Evolutionary conservation across 139 green algal species (phyloP).

Genomic region (Bryopsis sp.): DNA sequence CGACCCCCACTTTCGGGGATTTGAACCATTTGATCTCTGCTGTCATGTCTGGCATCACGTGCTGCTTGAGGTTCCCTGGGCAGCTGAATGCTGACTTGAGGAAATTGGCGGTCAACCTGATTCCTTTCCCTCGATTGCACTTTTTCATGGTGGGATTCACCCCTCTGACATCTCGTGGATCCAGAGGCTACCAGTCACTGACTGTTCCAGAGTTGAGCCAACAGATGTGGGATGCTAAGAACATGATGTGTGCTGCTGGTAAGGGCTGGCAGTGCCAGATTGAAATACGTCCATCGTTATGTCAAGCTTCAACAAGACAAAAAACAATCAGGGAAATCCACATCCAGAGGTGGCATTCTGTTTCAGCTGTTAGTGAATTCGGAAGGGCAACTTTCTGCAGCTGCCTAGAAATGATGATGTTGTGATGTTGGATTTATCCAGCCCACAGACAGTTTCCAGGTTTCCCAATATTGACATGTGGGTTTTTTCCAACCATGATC

Average conservation of each 20-base stretch:
- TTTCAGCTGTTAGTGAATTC: no score
- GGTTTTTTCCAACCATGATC: no score
- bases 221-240: constrained; percentile 99
- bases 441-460: no score
- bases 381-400: no score
- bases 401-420: no score
- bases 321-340: no score
- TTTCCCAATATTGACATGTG: no score
- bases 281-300: no score
- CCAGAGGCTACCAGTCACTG: constrained; percentile 93
- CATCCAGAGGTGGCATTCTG: no score
- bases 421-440: no score
- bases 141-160: constrained; percentile 99
- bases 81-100: constrained; percentile 98
- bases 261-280: no score
- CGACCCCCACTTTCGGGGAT: constrained; percentile 95
- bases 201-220: constrained; percentile 98
- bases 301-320: no score
- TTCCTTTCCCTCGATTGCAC: constrained; percentile 98
- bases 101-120: constrained; percentile 98
- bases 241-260: constrained; percentile 99
- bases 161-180: constrained; percentile 89
- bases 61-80: constrained; percentile 98
- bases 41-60: constrained; percentile 98
- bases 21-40: constrained; percentile 98